Evolutionary conservation across 805 yeast species (phyloP).

Genomic region (Wickerhamiella vanderwaltii): DNA sequence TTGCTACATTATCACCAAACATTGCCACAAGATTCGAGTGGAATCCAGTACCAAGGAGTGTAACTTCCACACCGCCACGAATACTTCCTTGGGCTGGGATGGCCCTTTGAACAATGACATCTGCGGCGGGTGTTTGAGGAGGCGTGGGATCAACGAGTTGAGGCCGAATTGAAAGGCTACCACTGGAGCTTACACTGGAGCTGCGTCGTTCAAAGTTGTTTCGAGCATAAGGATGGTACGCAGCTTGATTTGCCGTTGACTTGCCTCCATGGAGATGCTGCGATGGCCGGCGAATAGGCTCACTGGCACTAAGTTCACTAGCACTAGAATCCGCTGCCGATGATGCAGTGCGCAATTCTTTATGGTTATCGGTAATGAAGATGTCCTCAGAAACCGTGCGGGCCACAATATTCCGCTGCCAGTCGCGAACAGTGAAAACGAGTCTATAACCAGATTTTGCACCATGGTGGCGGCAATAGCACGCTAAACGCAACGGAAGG

Average conservation of each 20-base stretch:
- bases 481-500: constrained; percentile 65
- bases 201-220: constrained; percentile 1
- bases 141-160: constrained; percentile 15
- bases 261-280: background rate
- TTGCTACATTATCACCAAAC: constrained; percentile 49
- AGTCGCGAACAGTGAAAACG: constrained; percentile 48
- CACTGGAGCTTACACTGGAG: background rate
- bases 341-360: constrained; percentile 28
- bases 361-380: constrained; percentile 91
- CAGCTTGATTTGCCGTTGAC: background rate
- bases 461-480: constrained; percentile 92
- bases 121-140: constrained; percentile 1
- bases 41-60: constrained; percentile 78
- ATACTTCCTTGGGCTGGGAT: constrained; percentile 95
- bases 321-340: constrained; percentile 1
- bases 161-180: background rate
- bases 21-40: constrained; percentile 69
- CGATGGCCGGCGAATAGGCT: background rate
- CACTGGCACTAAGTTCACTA: constrained; percentile 7
- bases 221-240: constrained; percentile 17
- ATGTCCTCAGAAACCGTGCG: constrained; percentile 60
- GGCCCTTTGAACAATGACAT: constrained; percentile 52
- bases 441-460: constrained; percentile 77
- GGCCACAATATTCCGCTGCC: constrained; percentile 52
- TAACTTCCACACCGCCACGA: constrained; percentile 92